Percentiles rank a stretch among this genome's conserved stretches.
These are phyloP conservation scores for Hypholoma sublateritium DNA, from an alignment of 768 basidiomycete species.

Conservation along the genomic window DNA sequence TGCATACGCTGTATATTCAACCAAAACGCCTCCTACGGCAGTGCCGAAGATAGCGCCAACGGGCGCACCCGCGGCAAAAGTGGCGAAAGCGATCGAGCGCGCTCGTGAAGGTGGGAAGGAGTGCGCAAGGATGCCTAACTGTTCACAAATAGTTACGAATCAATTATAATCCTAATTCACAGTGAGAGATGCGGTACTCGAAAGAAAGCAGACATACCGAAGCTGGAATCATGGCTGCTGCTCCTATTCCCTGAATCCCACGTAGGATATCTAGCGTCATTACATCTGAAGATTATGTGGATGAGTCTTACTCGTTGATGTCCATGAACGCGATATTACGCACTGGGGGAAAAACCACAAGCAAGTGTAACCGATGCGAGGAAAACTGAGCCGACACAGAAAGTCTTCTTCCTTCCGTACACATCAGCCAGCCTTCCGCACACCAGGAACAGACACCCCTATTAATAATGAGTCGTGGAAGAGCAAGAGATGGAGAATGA, in stretches of 20 bases:
- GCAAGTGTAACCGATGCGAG: constrained; percentile 60
- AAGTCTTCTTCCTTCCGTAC: constrained; percentile 71
- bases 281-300: constrained; percentile 38
- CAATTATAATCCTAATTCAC: background rate
- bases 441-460: constrained; percentile 80
- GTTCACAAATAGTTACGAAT: background rate
- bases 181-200: background rate
- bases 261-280: constrained; percentile 69
- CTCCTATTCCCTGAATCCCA: constrained; percentile 79
- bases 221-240: constrained; percentile 74
- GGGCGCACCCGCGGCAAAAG: constrained; percentile 84
- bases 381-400: constrained; percentile 56
- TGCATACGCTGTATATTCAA: constrained; percentile 45
- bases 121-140: constrained; percentile 83
- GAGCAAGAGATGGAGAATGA: no score
- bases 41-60: constrained; percentile 74
- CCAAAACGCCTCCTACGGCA: constrained; percentile 68
- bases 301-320: background rate
- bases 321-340: background rate
- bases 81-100: constrained; percentile 77
- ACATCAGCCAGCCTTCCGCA: constrained; percentile 81
- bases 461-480: background rate
- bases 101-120: constrained; percentile 66
- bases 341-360: constrained; percentile 63
- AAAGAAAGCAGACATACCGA: constrained; percentile 38